phyloP scores from a whole-genome alignment of 805 yeast species.

The Jamesozyma rosinii region DNA sequence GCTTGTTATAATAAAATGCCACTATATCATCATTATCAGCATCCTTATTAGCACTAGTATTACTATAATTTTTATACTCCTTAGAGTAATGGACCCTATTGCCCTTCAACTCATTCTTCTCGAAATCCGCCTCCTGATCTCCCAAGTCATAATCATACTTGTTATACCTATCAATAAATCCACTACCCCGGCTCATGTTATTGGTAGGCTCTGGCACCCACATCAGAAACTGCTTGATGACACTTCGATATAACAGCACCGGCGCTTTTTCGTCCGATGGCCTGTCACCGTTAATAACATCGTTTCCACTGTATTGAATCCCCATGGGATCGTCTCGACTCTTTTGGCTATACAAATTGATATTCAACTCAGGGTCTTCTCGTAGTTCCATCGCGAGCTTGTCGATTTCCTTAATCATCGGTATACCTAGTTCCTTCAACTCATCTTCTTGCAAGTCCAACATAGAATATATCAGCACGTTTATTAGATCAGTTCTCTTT shows the following conservation, averaged over 20 bases:
- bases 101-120: not conserved
- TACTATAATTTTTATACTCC: not conserved
- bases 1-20: not conserved
- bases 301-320: not conserved
- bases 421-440: conserved; percentile 7
- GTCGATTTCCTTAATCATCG: conserved; percentile 2
- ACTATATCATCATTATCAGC: not conserved
- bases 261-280: not conserved
- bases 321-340: not conserved
- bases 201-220: conserved; percentile 24
- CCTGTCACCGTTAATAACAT: not conserved
- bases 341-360: not conserved
- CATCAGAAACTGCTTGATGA: conserved; percentile 14
- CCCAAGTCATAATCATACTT: not conserved
- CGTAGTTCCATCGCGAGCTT: conserved; percentile 36
- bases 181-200: not conserved
- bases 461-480: conserved; percentile 61
- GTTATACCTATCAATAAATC: not conserved
- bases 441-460: conserved; percentile 34
- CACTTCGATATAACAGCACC: conserved; percentile 12
- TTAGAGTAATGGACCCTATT: not conserved
- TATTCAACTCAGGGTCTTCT: conserved; percentile 6
- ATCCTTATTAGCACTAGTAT: not conserved
- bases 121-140: not conserved
- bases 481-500: conserved; percentile 56